Base-by-base conservation (phyloP, 2,329 filamentous ascomycete genomes). In the Xylaria sp. region DNA sequence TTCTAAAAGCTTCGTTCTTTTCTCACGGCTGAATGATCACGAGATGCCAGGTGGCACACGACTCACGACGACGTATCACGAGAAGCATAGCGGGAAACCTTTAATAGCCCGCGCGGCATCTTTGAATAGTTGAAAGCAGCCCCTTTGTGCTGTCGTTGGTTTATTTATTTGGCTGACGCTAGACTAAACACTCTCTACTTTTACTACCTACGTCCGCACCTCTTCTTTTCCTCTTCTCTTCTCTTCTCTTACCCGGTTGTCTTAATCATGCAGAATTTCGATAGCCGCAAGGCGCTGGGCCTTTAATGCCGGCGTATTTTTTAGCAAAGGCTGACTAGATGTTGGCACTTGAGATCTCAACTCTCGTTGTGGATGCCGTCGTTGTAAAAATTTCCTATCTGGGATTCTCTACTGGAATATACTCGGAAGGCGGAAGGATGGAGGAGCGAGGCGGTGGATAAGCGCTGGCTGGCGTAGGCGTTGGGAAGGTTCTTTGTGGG, bases 1-100 rank as follows among this genome's bases (percentile, higher is more conserved):
- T 71, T 65, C 36, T 89, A 84, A 74, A 89, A 50, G 81, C 67
- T 50, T 34, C 45, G 30, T 17, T 62, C 57, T 59, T 74, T 58
- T 65, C 78, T 51, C 32, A 60, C 47, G 42, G 61, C 51, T 69
- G 27, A 64, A 67, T 67, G 68, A 69, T 76, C 70, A 78, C 48
- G 72, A 78, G 66, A 64, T 72, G 72, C 67, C 67, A 61, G 66
- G 58, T 61, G 67, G 70, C 67, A 73, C 68, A 71, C 67, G 68
- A 70, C 67, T 71, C 61, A 73, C 71, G 68, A 72, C 70, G 65
- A 75, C 65, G 70, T 73, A 69, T 72, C 73, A 77, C 72, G 69
- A 64, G 63, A 74, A 71, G 53, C 64, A 64, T 66, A 36, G 39
- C 27, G 57, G 45, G 36, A 51, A 56, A 51, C 12, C 17, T 36